These are phyloP conservation scores for Craterostigma plantagineum DNA, from an alignment of 257 asterid genomes.

Conservation along the genomic window DNA sequence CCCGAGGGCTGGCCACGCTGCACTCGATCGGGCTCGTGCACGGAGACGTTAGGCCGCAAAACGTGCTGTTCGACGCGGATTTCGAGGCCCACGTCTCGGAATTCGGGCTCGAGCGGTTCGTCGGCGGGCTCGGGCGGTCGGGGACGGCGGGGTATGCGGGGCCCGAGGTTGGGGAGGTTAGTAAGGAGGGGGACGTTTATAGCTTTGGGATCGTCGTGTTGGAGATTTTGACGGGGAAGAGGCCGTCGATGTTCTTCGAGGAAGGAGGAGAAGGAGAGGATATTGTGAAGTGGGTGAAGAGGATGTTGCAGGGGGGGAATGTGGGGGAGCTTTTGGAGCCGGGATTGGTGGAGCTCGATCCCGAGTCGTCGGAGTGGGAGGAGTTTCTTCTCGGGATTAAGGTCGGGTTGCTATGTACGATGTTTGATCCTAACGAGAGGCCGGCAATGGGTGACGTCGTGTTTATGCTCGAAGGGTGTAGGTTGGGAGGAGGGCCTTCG, in stretches of 20 bases:
- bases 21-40: constrained; percentile 39
- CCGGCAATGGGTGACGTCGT: constrained; percentile 46
- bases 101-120: constrained; percentile 41
- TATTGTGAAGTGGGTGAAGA: constrained; percentile 52
- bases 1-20: constrained; percentile 62
- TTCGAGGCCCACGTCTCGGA: constrained; percentile 76
- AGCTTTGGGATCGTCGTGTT: constrained; percentile 60
- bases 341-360: constrained; percentile 50
- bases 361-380: constrained; percentile 61
- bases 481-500: constrained; percentile 27
- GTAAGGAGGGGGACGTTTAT: constrained; percentile 48
- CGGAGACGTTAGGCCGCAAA: constrained; percentile 65
- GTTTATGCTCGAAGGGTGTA: constrained; percentile 56
- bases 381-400: constrained; percentile 46
- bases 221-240: constrained; percentile 15
- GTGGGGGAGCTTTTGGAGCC: constrained; percentile 41
- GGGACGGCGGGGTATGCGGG: constrained; percentile 64
- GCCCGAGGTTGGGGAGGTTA: constrained; percentile 41
- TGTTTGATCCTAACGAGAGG: constrained; percentile 40
- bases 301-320: constrained; percentile 36
- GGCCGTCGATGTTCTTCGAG: too few species aligned
- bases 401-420: constrained; percentile 49
- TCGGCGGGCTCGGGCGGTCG: too few species aligned
- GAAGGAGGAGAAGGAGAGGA: constrained; percentile 39
- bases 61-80: constrained; percentile 78